Evolutionary conservation across 768 basidiomycete species (phyloP), one percentile per base, ranked within the genome.

Genomic region (Tylopilus vinaceipallidus): DNA sequence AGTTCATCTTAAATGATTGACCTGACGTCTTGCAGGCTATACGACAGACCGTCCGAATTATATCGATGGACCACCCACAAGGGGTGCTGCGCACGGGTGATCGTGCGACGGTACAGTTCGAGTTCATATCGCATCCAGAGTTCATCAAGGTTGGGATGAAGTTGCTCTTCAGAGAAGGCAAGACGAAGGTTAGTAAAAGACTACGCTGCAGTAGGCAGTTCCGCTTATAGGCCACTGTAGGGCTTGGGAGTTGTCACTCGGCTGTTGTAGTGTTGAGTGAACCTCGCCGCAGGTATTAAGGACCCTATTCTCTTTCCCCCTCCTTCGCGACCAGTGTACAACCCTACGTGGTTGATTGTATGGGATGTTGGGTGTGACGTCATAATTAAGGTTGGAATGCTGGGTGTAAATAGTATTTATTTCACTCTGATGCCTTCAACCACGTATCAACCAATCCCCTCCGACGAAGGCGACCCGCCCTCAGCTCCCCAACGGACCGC

Each of bases 111-210:
- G 92, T 98, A n/a, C 80, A 81, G 29, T 98, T 98, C 59, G 91
- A 98, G 71, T 95, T 98, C 62, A 90, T 95, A 47, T 86, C 89
- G 13, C 86, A 88, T 46, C 87, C 91, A 0, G 95, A 97, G 73
- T 95, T 85, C 64, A 75, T 98, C 55, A 94, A 95, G 66, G 86
- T 86, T 57, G 95, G 95, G 23, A 91, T 91, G 86, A 92, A 94
- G 70, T 75, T 95, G 20, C 70, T 99, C 12, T 94, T 98, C 67
- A 77, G 95, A 34, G 97, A 98, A 69, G 95, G 95, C 4, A 93
- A 92, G 74, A 97, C 94, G 1, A 98, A 97, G 77, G 93, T 85
- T 43, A 29, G 74, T 61, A 17, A 23, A 37, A 36, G 41, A 41
- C 36, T 17, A 42, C 32, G 56, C 33, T 35, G 17, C 11, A 45